phyloP scores from a whole-genome alignment of 257 asterid genomes.

The Dorcoceras hygrometricum region DNA sequence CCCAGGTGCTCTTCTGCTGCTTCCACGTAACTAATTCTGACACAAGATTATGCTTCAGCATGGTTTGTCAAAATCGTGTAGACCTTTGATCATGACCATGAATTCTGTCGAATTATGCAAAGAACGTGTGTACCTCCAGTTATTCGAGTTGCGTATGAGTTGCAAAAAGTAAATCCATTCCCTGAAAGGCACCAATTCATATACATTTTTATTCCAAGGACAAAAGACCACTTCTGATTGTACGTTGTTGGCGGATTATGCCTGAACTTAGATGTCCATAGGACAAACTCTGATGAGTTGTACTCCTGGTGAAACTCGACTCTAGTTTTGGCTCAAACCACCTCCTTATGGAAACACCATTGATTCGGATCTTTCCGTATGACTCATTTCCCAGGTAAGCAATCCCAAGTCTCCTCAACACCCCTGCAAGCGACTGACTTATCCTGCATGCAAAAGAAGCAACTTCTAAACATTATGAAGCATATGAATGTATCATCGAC shows the following conservation, averaged over 20 bases:
- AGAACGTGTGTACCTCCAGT: neutral
- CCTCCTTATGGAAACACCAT: slow-evolving; percentile 62
- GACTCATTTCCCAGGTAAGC: slow-evolving; percentile 81
- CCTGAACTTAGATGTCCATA: slow-evolving; percentile 58
- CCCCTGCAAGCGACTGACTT: slow-evolving; percentile 73
- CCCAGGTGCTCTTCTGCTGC: neutral
- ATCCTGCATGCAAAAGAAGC: slow-evolving; percentile 54
- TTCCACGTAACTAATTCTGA: neutral
- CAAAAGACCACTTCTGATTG: slow-evolving; percentile 68
- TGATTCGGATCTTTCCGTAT: slow-evolving; percentile 71
- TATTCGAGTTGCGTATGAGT: slow-evolving; percentile 10
- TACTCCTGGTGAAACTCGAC: slow-evolving; percentile 46
- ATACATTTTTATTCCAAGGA: slow-evolving; percentile 49
- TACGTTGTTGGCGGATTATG: slow-evolving; percentile 68
- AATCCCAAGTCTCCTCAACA: slow-evolving; percentile 79
- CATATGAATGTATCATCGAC: neutral
- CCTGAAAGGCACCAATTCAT: slow-evolving; percentile 23
- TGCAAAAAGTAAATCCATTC: slow-evolving; percentile 21
- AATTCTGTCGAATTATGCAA: neutral
- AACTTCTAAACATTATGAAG: slow-evolving; percentile 15
- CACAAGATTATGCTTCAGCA: too few relatives aligned
- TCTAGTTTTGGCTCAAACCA: slow-evolving; percentile 86
- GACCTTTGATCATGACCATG: too few relatives aligned
- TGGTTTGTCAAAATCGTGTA: too few relatives aligned
- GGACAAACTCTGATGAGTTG: slow-evolving; percentile 38